A percentile compares a stretch with the other conserved stretches of the same genome.
phyloP scores from a whole-genome alignment of 345 rosid species.

The Limnanthes douglasii region DNA sequence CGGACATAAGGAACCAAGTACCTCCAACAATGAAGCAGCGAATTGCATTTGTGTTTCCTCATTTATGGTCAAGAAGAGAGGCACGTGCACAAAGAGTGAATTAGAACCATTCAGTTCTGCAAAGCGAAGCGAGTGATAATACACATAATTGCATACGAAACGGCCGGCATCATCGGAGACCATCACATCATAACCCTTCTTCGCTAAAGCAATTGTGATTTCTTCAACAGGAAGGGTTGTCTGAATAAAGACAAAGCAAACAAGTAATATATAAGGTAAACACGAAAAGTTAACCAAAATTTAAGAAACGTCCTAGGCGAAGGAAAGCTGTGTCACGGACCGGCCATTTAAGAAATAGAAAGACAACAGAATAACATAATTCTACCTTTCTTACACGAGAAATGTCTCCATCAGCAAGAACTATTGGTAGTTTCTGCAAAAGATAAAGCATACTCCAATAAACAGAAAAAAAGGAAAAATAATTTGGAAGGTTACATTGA shows the following conservation, averaged over 20 bases:
- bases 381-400: slow-evolving; percentile 61
- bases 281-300: no score
- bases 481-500: background rate
- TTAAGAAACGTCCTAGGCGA: no score
- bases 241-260: slow-evolving; percentile 14
- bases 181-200: slow-evolving; percentile 70
- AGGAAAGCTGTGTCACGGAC: no score
- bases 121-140: slow-evolving; percentile 87
- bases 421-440: slow-evolving; percentile 70
- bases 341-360: no score
- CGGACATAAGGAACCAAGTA: slow-evolving; percentile 49
- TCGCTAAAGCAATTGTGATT: slow-evolving; percentile 37
- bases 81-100: slow-evolving; percentile 90
- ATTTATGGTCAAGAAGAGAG: slow-evolving; percentile 77
- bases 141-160: slow-evolving; percentile 93
- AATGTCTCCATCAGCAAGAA: slow-evolving; percentile 69
- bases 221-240: slow-evolving; percentile 52
- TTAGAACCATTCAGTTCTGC: slow-evolving; percentile 63
- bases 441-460: slow-evolving; percentile 1
- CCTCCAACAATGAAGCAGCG: slow-evolving; percentile 82
- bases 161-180: slow-evolving; percentile 89
- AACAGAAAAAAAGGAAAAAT: slow-evolving; percentile 2
- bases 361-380: no score
- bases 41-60: slow-evolving; percentile 93
- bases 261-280: background rate